Conservation (phyloP, 106 monocot species). For the Dioscorea dumetorum region DNA sequence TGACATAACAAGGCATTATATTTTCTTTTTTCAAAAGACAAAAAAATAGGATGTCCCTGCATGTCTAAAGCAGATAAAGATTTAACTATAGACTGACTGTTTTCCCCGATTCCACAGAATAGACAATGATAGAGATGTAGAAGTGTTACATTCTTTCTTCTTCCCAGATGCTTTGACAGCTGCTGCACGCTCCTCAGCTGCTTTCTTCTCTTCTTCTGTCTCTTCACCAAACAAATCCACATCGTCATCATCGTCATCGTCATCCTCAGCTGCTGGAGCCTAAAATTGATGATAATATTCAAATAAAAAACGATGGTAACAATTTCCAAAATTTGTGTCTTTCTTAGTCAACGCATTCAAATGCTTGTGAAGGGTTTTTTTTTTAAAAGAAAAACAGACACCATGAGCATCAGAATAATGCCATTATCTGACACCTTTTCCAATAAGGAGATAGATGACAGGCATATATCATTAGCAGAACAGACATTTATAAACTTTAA, state of each 20-base stretch:
- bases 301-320: not conserved
- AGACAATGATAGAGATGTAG: not conserved
- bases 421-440: not conserved
- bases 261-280: slow-evolving; percentile 44
- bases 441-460: not conserved
- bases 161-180: slow-evolving; percentile 73
- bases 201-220: slow-evolving; percentile 97
- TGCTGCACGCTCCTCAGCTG: slow-evolving; percentile 75
- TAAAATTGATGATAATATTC: slow-evolving; percentile 1
- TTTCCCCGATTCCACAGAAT: not conserved
- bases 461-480: not conserved
- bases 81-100: too few relatives aligned
- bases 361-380: too few relatives aligned
- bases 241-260: slow-evolving; percentile 75
- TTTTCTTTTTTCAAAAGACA: too few relatives aligned
- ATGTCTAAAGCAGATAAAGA: too few relatives aligned
- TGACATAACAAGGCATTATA: not conserved
- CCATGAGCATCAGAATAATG: not conserved
- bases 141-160: slow-evolving; percentile 75
- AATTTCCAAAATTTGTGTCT: not conserved
- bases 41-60: not conserved
- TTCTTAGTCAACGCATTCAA: too few relatives aligned
- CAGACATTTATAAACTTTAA: not conserved
- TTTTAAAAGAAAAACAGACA: not conserved
- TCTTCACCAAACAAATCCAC: slow-evolving; percentile 96